Percentiles rank a stretch among this genome's conserved stretches.
phyloP scores from a whole-genome alignment of 257 asterid species.

The Solanum clarkiae region DNA sequence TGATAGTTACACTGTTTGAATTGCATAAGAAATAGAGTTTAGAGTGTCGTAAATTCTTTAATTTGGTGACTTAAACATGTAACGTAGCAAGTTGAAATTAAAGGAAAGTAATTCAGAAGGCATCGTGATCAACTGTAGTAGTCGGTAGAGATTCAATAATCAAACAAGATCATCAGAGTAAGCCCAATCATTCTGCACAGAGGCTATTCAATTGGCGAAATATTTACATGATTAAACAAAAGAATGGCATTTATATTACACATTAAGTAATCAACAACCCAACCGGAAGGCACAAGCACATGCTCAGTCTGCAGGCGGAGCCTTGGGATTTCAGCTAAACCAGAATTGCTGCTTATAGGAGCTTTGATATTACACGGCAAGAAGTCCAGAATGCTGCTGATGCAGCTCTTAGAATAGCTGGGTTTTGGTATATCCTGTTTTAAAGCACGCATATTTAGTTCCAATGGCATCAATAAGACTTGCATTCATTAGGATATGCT shows the following conservation, averaged over 20 bases:
- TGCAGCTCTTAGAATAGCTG: slow-evolving; percentile 75
- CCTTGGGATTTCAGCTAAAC: neutral
- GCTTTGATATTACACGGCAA: slow-evolving; percentile 76
- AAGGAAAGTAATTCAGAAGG: neutral
- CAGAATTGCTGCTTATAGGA: slow-evolving; percentile 35
- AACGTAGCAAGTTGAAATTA: too few species aligned
- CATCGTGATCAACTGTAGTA: neutral
- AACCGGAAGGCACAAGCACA: slow-evolving; percentile 1
- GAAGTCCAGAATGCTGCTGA: slow-evolving; percentile 93
- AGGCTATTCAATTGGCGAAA: slow-evolving; percentile 1
- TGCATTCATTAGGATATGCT: neutral
- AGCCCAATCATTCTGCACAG: neutral
- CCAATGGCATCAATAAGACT: neutral
- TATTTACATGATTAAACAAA: slow-evolving; percentile 9
- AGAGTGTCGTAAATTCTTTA: neutral
- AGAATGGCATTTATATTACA: slow-evolving; percentile 15
- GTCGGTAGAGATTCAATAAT: neutral
- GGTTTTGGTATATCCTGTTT: slow-evolving; percentile 85
- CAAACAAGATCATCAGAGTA: neutral
- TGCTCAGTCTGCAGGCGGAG: neutral
- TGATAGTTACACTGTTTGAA: neutral
- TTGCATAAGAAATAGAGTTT: neutral
- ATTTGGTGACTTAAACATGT: too few species aligned
- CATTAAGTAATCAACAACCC: neutral
- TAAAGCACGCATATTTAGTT: neutral